Base-by-base conservation (phyloP, 805 yeast species). In the Jamesozyma lodderae region DNA sequence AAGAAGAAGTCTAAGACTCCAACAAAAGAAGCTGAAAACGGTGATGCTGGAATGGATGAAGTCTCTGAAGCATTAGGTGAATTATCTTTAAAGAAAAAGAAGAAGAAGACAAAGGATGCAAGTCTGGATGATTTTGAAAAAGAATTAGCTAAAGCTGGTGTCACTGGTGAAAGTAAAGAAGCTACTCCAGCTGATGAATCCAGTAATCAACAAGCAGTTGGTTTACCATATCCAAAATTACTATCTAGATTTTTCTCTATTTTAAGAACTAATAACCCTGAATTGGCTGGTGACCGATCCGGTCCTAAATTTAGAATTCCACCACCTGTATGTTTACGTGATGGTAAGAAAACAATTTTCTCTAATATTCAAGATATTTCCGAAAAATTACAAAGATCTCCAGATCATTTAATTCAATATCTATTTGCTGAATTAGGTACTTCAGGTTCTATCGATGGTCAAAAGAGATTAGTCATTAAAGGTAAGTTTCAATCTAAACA, bases 361-460 rank as follows among this genome's bases (percentile, higher is more conserved):
- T 87, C 96, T 48, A 92, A 92, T 65, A 88, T 92, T 49, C 95
- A 88, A 68, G 95, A 84, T 56, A 92, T 92, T 52, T 76, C 95
- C 46, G 84, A 84, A 51, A 92, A 87, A 41, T 74, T 92, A 70
- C 96, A 92, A 66, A 80, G 99, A 70, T 83, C 87, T 38, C 92
- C 95, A 51, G 98, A 92, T 59, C 98, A 92, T 68, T 79, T 92
- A 48, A 92, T 92, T 64, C 96, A 87, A 69, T 92, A 82, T 67
- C 68, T 92, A 66, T 92, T 92, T 67, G 96, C 97, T 1, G 99
- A 92, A 70, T 73, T 92, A 75, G 99, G 99, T 79, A 92, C 99
- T 16, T 86, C 97, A 2, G 99, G 99, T 60, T 88, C 96, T 40
- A 90, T 92, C 44, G 99, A 92, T 67, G 98, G 97, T 63, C 90